A percentile compares a stretch with the other conserved stretches of the same genome.
Conservation (phyloP, 306 rosid species). For the Abrus pulchellus region DNA sequence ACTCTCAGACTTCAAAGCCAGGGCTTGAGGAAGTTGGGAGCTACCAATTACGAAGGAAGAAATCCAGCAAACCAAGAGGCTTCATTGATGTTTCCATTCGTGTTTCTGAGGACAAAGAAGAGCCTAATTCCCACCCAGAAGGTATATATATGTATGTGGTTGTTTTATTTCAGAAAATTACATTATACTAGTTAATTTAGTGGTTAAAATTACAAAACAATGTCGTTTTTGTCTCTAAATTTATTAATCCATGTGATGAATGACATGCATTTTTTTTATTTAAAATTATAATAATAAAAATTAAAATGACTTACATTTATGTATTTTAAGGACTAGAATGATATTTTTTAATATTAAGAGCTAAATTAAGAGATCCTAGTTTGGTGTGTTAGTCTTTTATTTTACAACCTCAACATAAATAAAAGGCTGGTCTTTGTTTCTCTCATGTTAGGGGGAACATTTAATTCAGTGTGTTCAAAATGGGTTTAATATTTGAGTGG, state of each 20-base stretch:
- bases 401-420: neutral
- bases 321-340: too few relatives aligned
- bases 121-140: constrained; percentile 53
- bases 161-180: neutral
- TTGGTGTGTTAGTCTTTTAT: too few relatives aligned
- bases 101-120: constrained; percentile 67
- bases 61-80: constrained; percentile 73
- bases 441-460: neutral
- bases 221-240: too few relatives aligned
- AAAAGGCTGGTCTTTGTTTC: neutral
- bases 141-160: constrained; percentile 47
- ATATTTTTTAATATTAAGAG: too few relatives aligned
- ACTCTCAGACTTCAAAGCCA: constrained; percentile 49
- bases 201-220: too few relatives aligned
- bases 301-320: too few relatives aligned
- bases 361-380: too few relatives aligned
- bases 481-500: constrained; percentile 27
- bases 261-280: too few relatives aligned
- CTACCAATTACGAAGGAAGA: constrained; percentile 74
- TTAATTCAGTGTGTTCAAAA: neutral
- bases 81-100: constrained; percentile 79
- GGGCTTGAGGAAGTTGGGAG: constrained; percentile 73
- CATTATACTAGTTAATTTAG: too few relatives aligned
- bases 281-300: too few relatives aligned
- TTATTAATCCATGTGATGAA: too few relatives aligned